phyloP scores from a whole-genome alignment of 768 basidiomycete species.

The Lentinus brumalis region DNA sequence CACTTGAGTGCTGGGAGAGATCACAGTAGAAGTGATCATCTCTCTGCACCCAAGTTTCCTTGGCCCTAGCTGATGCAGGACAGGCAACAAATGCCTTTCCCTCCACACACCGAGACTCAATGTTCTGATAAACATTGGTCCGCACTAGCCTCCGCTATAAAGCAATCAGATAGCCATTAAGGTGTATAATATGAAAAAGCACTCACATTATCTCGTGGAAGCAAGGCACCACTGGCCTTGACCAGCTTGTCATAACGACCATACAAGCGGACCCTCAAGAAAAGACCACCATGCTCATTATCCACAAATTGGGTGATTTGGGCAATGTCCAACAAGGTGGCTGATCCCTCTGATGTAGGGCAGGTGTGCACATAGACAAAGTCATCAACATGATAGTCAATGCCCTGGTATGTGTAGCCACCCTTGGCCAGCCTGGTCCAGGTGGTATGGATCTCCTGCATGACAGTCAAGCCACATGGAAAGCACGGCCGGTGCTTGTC shows the following conservation, averaged over 20 bases:
- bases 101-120: slow-evolving; percentile 44
- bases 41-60: slow-evolving; percentile 49
- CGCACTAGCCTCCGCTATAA: slow-evolving; percentile 43
- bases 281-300: slow-evolving; percentile 20
- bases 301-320: slow-evolving; percentile 51
- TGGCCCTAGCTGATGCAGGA: slow-evolving; percentile 32
- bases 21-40: slow-evolving; percentile 64
- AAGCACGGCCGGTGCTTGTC: slow-evolving; percentile 45
- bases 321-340: slow-evolving; percentile 49
- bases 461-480: slow-evolving; percentile 45
- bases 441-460: slow-evolving; percentile 26
- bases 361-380: slow-evolving; percentile 55
- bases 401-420: slow-evolving; percentile 44
- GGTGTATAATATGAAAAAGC: not conserved
- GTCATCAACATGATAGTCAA: slow-evolving; percentile 58
- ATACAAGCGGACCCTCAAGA: slow-evolving; percentile 44
- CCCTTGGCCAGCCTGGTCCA: slow-evolving; percentile 32
- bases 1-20: slow-evolving; percentile 27
- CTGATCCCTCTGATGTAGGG: slow-evolving; percentile 13
- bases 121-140: slow-evolving; percentile 31
- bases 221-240: not conserved
- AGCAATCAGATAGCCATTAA: not conserved
- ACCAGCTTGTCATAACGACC: slow-evolving; percentile 48
- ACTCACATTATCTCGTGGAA: slow-evolving; percentile 16
- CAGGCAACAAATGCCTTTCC: slow-evolving; percentile 56